Base-by-base conservation (phyloP, 345 rosid genomes). In the Brassica rapa region DNA sequence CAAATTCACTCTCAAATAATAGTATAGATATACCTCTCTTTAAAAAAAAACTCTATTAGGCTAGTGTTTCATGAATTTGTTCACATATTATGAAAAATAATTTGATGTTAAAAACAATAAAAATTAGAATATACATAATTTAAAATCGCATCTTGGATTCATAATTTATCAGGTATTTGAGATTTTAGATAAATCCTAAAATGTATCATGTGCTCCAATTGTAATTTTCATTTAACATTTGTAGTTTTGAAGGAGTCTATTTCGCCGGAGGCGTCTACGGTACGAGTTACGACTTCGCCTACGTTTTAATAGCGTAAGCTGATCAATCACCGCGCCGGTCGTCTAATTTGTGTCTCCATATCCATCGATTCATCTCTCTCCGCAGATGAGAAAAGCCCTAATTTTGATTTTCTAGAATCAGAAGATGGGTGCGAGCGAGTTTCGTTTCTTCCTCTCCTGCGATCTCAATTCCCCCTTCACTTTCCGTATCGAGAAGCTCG, bases 391-490 rank as follows among this genome's bases (percentile, higher is more conserved):
- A 63, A 69, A 69, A 80, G 0, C 76, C 76, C 62, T 75, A 69
- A 75, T 43, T 70, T 70, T 23, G 71, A 67, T 62, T 14, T 0
- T 43, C 30, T 73, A 46, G 53, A 19, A 2, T 21, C 68, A 43
- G 49, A 6, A 9, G 21, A 95, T 95, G 98, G 86, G 85, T 27
- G 86, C 90, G 56, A 93, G 86, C 87, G 99, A 93, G 85, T 93
- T 93, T 77, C 94, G 99, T 4, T 93, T 95, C 91, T 95, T 95
- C 86, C 77, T 95, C 64, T 93, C 99, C 30, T 90, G 94, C 87
- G 99, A 95, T 81, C 86, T 95, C 90, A 93, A 95, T 82, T 91
- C 86, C 3, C 98, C 98, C 4, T 88, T 93, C 25, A 90, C 97
- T 49, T 93, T 95, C 56, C 91, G 98, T n/a, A 88, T 93, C 72